phyloP scores from a whole-genome alignment of 345 rosid species.

The Gossypium longicalyx region DNA sequence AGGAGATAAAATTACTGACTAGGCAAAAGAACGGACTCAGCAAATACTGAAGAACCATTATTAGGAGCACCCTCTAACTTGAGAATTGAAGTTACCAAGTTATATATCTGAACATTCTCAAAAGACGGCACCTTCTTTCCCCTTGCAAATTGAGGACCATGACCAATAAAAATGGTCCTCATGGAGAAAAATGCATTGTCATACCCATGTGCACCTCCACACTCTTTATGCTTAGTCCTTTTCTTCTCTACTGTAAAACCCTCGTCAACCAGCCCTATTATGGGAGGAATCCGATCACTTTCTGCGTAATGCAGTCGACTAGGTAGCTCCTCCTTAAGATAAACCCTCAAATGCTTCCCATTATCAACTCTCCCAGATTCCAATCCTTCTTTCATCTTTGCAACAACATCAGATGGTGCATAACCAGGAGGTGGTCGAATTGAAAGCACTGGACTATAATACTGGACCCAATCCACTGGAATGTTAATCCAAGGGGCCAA shows the following conservation, averaged over 20 bases:
- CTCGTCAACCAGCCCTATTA: constrained; percentile 71
- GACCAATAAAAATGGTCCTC: constrained; percentile 88
- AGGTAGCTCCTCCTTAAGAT: constrained; percentile 86
- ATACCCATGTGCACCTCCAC: constrained; percentile 91
- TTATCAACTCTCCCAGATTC: constrained; percentile 67
- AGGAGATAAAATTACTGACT: constrained; percentile 10
- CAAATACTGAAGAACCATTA: constrained; percentile 61
- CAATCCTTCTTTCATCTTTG: constrained; percentile 78
- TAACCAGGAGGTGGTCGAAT: constrained; percentile 59
- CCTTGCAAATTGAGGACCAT: constrained; percentile 71
- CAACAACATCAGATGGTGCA: constrained; percentile 42
- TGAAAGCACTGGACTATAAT: constrained; percentile 62
- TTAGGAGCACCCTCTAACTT: constrained; percentile 68
- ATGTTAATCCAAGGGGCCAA: constrained; percentile 64
- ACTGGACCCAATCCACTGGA: constrained; percentile 66
- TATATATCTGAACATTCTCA: constrained; percentile 90
- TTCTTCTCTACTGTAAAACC: constrained; percentile 74
- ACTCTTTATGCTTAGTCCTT: constrained; percentile 47
- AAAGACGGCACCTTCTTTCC: constrained; percentile 88
- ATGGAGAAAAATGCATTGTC: constrained; percentile 87
- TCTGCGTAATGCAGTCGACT: constrained; percentile 62
- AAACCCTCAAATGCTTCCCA: constrained; percentile 66
- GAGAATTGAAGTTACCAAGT: constrained; percentile 70
- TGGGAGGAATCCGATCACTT: constrained; percentile 71
- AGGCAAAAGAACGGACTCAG: constrained; percentile 47